Evolutionary conservation across 352 stramenopile genomes (phyloP).

Genomic region (Blastocystis sp.): DNA sequence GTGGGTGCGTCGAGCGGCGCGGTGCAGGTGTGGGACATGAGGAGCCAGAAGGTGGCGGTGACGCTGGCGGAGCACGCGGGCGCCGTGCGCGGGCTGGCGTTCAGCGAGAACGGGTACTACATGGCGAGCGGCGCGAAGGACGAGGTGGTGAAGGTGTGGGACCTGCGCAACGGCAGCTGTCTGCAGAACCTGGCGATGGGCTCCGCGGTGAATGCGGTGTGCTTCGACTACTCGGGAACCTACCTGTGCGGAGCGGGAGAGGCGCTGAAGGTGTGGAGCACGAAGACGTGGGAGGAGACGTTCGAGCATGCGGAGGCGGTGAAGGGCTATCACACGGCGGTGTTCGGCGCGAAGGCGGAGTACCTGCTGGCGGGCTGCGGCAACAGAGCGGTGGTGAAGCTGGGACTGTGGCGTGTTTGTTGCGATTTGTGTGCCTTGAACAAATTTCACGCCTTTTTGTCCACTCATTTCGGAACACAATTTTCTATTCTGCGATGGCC

Average conservation of each 20-base stretch:
- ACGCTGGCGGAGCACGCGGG: slow-evolving; percentile 82
- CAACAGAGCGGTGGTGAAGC: slow-evolving; percentile 21
- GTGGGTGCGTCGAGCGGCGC: slow-evolving; percentile 76
- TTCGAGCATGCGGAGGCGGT: background rate
- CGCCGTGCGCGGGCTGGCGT: slow-evolving; percentile 78
- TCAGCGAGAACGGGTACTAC: slow-evolving; percentile 92
- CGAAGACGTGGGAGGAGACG: slow-evolving; percentile 16
- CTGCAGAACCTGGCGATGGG: slow-evolving; percentile 73
- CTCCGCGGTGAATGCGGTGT: slow-evolving; percentile 40
- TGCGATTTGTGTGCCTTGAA: background rate
- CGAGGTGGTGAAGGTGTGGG: slow-evolving; percentile 84
- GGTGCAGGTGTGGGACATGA: slow-evolving; percentile 89
- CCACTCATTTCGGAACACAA: slow-evolving; percentile 1
- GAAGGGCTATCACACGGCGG: slow-evolving; percentile 32
- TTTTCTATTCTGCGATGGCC: slow-evolving; percentile 19
- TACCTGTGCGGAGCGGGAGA: slow-evolving; percentile 55
- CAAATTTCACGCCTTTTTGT: too few species aligned
- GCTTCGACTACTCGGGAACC: slow-evolving; percentile 70
- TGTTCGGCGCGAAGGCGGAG: slow-evolving; percentile 46
- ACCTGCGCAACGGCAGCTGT: slow-evolving; percentile 85
- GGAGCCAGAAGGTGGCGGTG: slow-evolving; percentile 79
- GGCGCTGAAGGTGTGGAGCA: slow-evolving; percentile 17
- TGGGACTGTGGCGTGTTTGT: slow-evolving; percentile 50
- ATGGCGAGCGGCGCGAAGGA: slow-evolving; percentile 81
- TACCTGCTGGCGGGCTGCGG: slow-evolving; percentile 49